Conservation (phyloP, 2,329 filamentous ascomycete genomes). For the Penicillium sp. region DNA sequence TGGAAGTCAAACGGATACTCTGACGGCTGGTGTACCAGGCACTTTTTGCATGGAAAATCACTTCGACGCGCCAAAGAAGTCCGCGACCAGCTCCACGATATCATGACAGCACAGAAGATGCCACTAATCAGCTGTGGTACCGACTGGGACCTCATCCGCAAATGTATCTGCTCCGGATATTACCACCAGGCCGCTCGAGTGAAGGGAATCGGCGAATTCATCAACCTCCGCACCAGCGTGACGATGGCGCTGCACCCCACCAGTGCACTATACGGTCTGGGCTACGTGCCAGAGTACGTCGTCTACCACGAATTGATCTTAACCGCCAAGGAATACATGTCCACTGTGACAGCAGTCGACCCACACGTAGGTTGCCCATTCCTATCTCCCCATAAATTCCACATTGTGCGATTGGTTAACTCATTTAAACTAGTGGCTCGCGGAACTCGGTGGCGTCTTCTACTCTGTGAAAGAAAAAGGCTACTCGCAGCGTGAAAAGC, state of each 20-base stretch:
- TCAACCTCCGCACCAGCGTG: constrained; percentile 92
- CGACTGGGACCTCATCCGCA: constrained; percentile 93
- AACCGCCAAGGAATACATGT: constrained; percentile 97
- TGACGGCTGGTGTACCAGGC: constrained; percentile 86
- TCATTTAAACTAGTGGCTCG: constrained; percentile 64
- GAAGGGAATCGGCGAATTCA: constrained; percentile 94
- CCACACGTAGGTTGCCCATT: constrained; percentile 58
- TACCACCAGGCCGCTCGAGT: constrained; percentile 97
- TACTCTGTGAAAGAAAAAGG: constrained; percentile 98
- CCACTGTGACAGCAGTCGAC: constrained; percentile 91
- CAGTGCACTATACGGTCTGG: constrained; percentile 84
- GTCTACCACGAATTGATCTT: constrained; percentile 97
- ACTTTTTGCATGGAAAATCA: constrained; percentile 95
- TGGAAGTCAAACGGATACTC: constrained; percentile 89
- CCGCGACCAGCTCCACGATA: constrained; percentile 86
- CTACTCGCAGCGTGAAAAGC: constrained; percentile 80
- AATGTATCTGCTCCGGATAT: constrained; percentile 96
- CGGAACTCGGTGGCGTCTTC: constrained; percentile 93
- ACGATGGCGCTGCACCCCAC: constrained; percentile 94
- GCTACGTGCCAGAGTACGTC: constrained; percentile 93
- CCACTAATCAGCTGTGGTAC: constrained; percentile 81
- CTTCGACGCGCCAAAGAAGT: constrained; percentile 90
- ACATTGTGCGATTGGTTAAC: not conserved
- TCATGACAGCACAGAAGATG: constrained; percentile 94
- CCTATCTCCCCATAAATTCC: not conserved